A percentile compares a stretch with the other conserved stretches of the same genome.
These are phyloP conservation scores for Coprinopsis marcescibilis DNA, from an alignment of 768 basidiomycete species.

Conservation along the genomic window DNA sequence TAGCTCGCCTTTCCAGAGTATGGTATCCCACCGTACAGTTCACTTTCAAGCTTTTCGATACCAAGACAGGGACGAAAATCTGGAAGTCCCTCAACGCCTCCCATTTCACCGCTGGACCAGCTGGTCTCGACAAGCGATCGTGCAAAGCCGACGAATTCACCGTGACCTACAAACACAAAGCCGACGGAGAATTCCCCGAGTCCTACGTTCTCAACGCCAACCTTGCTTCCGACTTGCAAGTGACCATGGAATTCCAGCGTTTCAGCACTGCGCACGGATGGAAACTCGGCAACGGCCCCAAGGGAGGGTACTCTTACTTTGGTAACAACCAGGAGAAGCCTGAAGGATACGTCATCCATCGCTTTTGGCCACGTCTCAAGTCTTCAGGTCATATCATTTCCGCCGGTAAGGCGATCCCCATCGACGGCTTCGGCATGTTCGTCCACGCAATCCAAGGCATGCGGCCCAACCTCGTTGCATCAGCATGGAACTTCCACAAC, in stretches of 20 bases:
- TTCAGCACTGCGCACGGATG: conserved; percentile 74
- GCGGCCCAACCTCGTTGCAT: conserved; percentile 89
- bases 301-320: conserved; percentile 88
- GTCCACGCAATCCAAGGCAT: conserved; percentile 98
- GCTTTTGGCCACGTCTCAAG: conserved; percentile 77
- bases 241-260: conserved; percentile 69
- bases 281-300: conserved; percentile 84
- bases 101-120: conserved; percentile 73
- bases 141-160: conserved; percentile 82
- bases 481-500: conserved; percentile 91
- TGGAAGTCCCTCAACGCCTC: conserved; percentile 89
- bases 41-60: conserved; percentile 82
- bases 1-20: conserved; percentile 41
- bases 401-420: conserved; percentile 52
- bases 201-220: conserved; percentile 76
- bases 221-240: conserved; percentile 71
- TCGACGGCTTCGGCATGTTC: conserved; percentile 75
- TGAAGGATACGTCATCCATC: conserved; percentile 84
- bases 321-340: conserved; percentile 62
- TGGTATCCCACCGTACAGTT: conserved; percentile 96
- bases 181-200: conserved; percentile 56
- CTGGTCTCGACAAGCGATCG: conserved; percentile 78
- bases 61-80: conserved; percentile 59
- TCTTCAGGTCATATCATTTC: conserved; percentile 63
- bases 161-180: conserved; percentile 58